A percentile compares a stretch with the other conserved stretches of the same genome.
phyloP scores from a whole-genome alignment of 2,329 filamentous ascomycete genomes.

The Phyllosticta citrichinensis region DNA sequence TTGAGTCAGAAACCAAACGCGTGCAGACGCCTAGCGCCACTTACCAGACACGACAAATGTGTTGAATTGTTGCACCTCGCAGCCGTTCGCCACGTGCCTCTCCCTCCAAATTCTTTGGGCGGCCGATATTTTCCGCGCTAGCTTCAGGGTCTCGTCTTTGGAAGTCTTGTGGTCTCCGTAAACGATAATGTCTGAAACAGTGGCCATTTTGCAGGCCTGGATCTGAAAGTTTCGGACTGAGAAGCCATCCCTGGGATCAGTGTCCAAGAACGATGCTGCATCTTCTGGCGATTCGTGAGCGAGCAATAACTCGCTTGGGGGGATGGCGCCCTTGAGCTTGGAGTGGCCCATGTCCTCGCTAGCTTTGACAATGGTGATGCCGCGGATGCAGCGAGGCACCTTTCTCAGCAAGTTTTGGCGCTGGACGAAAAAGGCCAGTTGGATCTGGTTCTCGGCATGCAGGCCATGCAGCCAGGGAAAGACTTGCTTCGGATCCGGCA shows the following conservation, averaged over 20 bases:
- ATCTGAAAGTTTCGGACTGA: conserved; percentile 97
- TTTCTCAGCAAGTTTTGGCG: conserved; percentile 61
- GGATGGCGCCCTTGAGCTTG: conserved; percentile 78
- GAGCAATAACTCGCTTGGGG: conserved; percentile 68
- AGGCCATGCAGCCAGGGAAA: conserved; percentile 96
- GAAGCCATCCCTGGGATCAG: conserved; percentile 82
- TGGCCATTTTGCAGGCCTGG: conserved; percentile 77
- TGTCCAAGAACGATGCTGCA: conserved; percentile 60
- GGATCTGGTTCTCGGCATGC: conserved; percentile 78
- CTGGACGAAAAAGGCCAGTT: conserved; percentile 80
- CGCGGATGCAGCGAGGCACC: conserved; percentile 66
- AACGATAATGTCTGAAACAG: conserved; percentile 83
- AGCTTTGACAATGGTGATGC: conserved; percentile 78
- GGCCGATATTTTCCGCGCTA: conserved; percentile 54
- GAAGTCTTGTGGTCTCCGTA: conserved; percentile 65
- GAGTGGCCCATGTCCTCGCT: conserved; percentile 65
- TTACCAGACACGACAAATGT: conserved; percentile 66
- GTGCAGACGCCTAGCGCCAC: conserved; percentile 21
- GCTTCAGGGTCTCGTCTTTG: conserved; percentile 54
- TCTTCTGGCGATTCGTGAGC: conserved; percentile 31
- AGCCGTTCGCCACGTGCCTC: conserved; percentile 46
- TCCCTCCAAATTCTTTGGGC: conserved; percentile 70
- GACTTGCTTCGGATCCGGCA: conserved; percentile 75
- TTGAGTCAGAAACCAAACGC: conserved; percentile 26
- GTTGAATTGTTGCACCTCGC: conserved; percentile 59